Conservation (phyloP, 345 rosid genomes). For the Hevea brasiliensis region DNA sequence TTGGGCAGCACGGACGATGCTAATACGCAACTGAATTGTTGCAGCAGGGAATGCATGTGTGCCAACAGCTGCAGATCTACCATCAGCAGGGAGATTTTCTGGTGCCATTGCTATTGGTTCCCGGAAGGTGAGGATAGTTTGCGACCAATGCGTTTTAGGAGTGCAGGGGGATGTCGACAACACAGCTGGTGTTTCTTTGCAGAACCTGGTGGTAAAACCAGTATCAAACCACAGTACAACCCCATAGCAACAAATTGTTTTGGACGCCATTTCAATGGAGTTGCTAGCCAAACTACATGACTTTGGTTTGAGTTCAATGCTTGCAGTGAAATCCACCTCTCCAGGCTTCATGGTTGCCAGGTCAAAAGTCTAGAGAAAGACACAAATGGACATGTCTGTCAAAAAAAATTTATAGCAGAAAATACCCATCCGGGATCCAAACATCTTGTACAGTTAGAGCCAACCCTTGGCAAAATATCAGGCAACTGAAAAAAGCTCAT, state of each 20-base stretch:
- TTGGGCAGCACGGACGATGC: slow-evolving; percentile 72
- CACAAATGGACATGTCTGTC: neutral
- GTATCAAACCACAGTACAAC: slow-evolving; percentile 89
- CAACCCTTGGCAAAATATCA: neutral
- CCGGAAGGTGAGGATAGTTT: slow-evolving; percentile 74
- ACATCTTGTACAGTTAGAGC: neutral
- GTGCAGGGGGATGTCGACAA: slow-evolving; percentile 85
- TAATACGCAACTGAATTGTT: slow-evolving; percentile 62
- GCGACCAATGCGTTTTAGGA: slow-evolving; percentile 89
- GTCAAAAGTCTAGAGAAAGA: slow-evolving; percentile 65
- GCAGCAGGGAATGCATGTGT: slow-evolving; percentile 58
- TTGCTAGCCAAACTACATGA: slow-evolving; percentile 11
- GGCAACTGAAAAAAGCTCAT: neutral
- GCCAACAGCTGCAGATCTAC: slow-evolving; percentile 48
- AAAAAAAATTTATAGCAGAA: neutral
- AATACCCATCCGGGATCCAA: neutral
- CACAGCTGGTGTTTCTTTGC: slow-evolving; percentile 73
- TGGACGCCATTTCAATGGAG: slow-evolving; percentile 17
- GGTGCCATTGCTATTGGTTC: slow-evolving; percentile 69
- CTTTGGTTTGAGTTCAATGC: slow-evolving; percentile 43
- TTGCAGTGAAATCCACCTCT: slow-evolving; percentile 92
- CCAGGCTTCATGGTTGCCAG: slow-evolving; percentile 76
- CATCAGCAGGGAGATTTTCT: slow-evolving; percentile 26
- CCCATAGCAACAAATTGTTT: slow-evolving; percentile 60
- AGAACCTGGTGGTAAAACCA: slow-evolving; percentile 80